A percentile compares a stretch with the other conserved stretches of the same genome.
Evolutionary conservation across 2,329 filamentous ascomycete genomes (phyloP).

Genomic region (Rutstroemia sp.): DNA sequence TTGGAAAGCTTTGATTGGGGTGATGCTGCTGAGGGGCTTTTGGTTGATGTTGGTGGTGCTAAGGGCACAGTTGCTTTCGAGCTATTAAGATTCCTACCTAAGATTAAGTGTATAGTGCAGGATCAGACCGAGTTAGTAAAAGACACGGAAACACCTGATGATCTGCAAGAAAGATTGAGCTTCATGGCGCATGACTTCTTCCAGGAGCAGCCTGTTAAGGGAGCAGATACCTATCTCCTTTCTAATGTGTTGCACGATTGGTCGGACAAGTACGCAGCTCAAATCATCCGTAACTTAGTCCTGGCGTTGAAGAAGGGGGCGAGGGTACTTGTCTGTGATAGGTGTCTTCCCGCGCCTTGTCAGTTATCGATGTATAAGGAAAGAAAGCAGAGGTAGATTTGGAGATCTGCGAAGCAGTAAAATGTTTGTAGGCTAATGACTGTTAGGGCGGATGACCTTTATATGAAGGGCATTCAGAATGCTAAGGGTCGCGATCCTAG

Average conservation of each 20-base stretch:
- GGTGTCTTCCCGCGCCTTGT: not conserved
- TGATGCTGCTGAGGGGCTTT: not conserved
- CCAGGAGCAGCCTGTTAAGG: conserved; percentile 24
- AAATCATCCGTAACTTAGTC: conserved; percentile 26
- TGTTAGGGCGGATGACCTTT: not conserved
- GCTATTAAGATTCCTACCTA: not conserved
- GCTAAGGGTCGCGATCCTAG: not conserved
- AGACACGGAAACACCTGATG: not conserved
- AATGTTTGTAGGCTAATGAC: not conserved
- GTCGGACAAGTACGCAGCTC: conserved; percentile 25
- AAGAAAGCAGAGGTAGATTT: not conserved
- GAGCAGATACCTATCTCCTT: conserved; percentile 29
- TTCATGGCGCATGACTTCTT: conserved; percentile 1
- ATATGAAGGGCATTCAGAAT: conserved; percentile 2
- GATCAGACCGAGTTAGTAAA: not conserved
- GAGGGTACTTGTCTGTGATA: not conserved
- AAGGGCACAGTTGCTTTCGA: not conserved
- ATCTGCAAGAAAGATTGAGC: not conserved
- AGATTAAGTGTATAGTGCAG: not conserved
- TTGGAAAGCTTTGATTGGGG: not conserved
- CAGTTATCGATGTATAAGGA: not conserved
- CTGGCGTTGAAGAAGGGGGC: conserved; percentile 20
- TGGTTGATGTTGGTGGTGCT: not conserved
- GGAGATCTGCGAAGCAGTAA: not conserved
- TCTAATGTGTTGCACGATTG: conserved; percentile 31